These are phyloP conservation scores for Globisporangium nagaii DNA, from an alignment of 352 stramenopile species.

Conservation along the genomic window DNA sequence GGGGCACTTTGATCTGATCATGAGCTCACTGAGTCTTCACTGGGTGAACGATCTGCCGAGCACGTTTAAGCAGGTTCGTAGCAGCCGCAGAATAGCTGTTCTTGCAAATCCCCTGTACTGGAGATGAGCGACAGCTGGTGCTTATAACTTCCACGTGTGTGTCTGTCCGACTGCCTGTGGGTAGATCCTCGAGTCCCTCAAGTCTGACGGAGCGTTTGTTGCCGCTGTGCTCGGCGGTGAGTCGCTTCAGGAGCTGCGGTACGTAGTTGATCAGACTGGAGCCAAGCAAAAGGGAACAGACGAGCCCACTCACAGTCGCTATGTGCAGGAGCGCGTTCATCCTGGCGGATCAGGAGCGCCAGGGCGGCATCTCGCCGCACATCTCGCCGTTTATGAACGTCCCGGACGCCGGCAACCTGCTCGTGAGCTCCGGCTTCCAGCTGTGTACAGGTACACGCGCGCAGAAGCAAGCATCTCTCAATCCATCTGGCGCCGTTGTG, in stretches of 20 bases:
- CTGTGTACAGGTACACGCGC: slow-evolving; percentile 80
- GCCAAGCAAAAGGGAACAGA: no score
- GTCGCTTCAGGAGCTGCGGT: slow-evolving; percentile 93
- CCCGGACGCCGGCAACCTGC: slow-evolving; percentile 91
- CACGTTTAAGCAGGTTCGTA: slow-evolving; percentile 68
- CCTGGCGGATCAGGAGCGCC: slow-evolving; percentile 92
- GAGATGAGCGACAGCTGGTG: no score
- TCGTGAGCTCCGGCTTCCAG: slow-evolving; percentile 90
- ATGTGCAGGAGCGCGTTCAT: slow-evolving; percentile 87
- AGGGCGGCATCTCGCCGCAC: slow-evolving; percentile 93
- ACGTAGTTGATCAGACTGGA: slow-evolving; percentile 19
- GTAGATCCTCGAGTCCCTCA: slow-evolving; percentile 83
- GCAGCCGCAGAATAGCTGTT: no score
- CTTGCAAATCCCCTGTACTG: no score
- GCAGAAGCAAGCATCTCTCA: background rate
- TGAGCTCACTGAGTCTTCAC: slow-evolving; percentile 93
- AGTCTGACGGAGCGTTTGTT: slow-evolving; percentile 96
- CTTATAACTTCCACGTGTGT: no score
- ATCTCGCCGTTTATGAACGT: slow-evolving; percentile 95
- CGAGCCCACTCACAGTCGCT: background rate
- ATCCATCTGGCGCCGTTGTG: no score
- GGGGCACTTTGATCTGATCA: slow-evolving; percentile 96
- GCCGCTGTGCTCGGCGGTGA: slow-evolving; percentile 94
- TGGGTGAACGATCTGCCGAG: slow-evolving; percentile 96
- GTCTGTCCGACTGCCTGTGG: background rate